Percentiles rank a stretch among this genome's conserved stretches.
Conservation (phyloP, 2,329 filamentous ascomycete genomes). For the Pseudopyrenochaeta lycopersici region DNA sequence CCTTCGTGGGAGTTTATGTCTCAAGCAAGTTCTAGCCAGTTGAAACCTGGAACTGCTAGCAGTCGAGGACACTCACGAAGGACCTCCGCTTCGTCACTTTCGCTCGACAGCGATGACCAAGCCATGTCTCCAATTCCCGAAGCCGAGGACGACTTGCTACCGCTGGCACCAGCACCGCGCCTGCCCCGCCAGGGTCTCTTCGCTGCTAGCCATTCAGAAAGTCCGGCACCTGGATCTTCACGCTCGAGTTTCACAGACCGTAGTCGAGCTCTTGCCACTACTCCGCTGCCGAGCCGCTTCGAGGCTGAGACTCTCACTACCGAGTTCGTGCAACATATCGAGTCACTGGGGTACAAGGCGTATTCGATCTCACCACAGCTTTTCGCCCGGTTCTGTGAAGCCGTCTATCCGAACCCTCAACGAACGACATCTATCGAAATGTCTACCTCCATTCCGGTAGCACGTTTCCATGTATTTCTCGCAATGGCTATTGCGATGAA, state of each 20-base stretch:
- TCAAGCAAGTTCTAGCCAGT: constrained; percentile 26
- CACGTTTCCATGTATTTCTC: constrained; percentile 48
- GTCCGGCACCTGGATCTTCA: constrained; percentile 34
- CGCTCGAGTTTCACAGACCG: constrained; percentile 43
- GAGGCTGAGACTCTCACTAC: constrained; percentile 48
- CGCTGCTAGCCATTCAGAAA: constrained; percentile 34
- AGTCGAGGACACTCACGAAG: constrained; percentile 37
- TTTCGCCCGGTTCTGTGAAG: constrained; percentile 42
- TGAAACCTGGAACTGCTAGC: constrained; percentile 29
- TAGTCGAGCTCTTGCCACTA: constrained; percentile 42
- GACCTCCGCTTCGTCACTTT: constrained; percentile 45
- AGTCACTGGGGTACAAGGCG: constrained; percentile 31
- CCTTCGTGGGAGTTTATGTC: constrained; percentile 49
- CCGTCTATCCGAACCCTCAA: constrained; percentile 42
- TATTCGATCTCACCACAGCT: constrained; percentile 35
- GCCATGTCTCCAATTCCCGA: constrained; percentile 38
- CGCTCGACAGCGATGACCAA: constrained; percentile 39
- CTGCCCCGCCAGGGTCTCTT: constrained; percentile 44
- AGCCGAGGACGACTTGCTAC: constrained; percentile 40
- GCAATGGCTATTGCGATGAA: constrained; percentile 50
- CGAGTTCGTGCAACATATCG: constrained; percentile 43
- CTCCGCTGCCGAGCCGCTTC: constrained; percentile 44
- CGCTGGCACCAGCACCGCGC: constrained; percentile 34
- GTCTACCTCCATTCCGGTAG: constrained; percentile 41
- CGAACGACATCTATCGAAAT: constrained; percentile 23